Conservation (phyloP, 2,329 filamentous ascomycete species). For the Thielaviopsis punctulata region DNA sequence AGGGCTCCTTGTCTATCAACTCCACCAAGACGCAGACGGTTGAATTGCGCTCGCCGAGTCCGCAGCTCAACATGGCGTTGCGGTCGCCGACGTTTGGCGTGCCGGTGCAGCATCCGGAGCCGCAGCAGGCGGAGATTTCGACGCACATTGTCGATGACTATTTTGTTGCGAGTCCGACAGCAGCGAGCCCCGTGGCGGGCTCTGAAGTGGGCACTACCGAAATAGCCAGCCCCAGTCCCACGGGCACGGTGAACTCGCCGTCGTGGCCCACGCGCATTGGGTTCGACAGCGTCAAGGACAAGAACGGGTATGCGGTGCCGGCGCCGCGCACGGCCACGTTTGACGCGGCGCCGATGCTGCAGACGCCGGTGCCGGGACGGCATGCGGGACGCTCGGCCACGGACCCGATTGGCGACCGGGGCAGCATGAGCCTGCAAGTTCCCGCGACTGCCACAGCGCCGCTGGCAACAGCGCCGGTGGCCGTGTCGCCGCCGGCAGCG, state of each 20-base stretch:
- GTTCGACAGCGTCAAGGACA: conserved; percentile 6
- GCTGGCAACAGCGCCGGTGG: conserved; percentile 3
- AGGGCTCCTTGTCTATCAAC: background rate
- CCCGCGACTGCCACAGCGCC: conserved; percentile 1
- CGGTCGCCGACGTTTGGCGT: conserved; percentile 7
- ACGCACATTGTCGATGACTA: background rate
- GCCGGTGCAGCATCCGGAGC: background rate
- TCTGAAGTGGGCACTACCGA: background rate
- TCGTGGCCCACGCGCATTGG: conserved; percentile 5
- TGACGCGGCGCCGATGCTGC: background rate
- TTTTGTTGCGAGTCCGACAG: background rate
- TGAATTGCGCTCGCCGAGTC: background rate
- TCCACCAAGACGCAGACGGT: background rate
- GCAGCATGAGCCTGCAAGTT: no score
- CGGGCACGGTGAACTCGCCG: background rate
- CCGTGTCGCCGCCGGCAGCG: background rate
- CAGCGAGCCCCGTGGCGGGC: background rate
- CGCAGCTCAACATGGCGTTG: conserved; percentile 5
- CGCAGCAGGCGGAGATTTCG: background rate
- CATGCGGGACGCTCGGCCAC: background rate
- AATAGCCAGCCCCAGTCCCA: background rate
- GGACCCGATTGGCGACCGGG: background rate
- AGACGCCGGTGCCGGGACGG: background rate
- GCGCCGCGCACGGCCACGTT: background rate
- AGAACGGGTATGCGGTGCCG: conserved; percentile 4